A percentile compares a stretch with the other conserved stretches of the same genome.
Evolutionary conservation across 176 grass and related monocot genomes (phyloP).

Genomic region (Poa pratensis): DNA sequence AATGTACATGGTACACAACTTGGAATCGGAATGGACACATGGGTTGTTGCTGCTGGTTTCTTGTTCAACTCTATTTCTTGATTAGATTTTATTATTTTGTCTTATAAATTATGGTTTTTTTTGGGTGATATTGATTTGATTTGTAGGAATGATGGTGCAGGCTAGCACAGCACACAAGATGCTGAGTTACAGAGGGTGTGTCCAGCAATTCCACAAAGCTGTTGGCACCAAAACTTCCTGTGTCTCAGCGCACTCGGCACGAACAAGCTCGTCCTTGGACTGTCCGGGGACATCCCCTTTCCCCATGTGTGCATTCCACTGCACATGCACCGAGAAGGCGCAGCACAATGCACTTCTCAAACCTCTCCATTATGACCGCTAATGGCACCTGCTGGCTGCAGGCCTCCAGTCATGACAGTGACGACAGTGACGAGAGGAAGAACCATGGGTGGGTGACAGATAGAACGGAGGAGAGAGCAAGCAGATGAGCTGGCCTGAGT

Average conservation of each 20-base stretch:
- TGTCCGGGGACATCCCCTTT: not conserved
- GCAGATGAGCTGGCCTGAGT: not conserved
- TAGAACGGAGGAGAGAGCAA: not conserved
- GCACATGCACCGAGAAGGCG: not conserved
- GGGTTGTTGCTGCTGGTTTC: not conserved
- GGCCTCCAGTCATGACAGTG: not conserved
- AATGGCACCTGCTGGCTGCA: not conserved
- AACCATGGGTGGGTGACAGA: not conserved
- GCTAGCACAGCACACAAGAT: slow-evolving; percentile 8
- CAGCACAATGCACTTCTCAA: not conserved
- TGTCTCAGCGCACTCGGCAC: not conserved
- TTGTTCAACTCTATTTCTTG: slow-evolving; percentile 18
- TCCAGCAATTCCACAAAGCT: not conserved
- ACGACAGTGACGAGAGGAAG: not conserved
- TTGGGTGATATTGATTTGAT: slow-evolving; percentile 9
- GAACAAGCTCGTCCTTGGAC: not conserved
- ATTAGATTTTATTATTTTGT: not conserved
- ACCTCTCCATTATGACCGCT: not conserved
- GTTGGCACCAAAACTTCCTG: not conserved
- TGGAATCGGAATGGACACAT: not conserved
- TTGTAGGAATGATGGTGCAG: slow-evolving; percentile 7
- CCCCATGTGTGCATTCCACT: not conserved
- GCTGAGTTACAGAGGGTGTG: slow-evolving; percentile 14
- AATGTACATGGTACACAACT: not conserved
- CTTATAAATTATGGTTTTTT: slow-evolving; percentile 2